These are phyloP conservation scores for Lichtheimia ramosa DNA, from an alignment of 371 early-diverging fungal species.

Conservation along the genomic window DNA sequence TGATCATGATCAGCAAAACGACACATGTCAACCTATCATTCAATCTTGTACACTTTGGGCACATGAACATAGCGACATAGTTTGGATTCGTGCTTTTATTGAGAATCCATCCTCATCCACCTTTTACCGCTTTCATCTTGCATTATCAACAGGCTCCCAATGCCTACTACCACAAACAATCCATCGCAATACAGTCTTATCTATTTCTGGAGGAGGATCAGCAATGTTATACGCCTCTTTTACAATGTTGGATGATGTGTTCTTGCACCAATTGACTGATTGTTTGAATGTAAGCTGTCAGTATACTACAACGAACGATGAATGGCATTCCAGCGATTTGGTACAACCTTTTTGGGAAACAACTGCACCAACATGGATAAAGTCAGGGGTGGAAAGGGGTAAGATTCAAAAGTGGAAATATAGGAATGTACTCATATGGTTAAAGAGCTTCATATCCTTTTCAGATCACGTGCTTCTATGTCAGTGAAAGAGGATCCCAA, in stretches of 20 bases:
- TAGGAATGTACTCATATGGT: too few species aligned
- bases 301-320: background rate
- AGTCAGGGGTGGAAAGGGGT: too few species aligned
- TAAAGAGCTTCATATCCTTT: background rate
- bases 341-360: too few species aligned
- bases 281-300: background rate
- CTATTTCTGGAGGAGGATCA: background rate
- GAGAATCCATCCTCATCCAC: background rate
- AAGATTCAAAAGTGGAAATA: too few species aligned
- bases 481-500: background rate
- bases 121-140: background rate
- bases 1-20: background rate
- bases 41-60: conserved; percentile 10
- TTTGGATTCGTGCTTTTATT: background rate
- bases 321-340: background rate
- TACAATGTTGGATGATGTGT: background rate
- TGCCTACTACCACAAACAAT: background rate
- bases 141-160: background rate
- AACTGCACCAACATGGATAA: too few species aligned
- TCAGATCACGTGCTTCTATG: background rate
- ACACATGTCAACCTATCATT: background rate
- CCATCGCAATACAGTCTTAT: background rate
- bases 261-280: background rate
- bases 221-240: conserved; percentile 9
- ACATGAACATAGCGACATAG: conserved; percentile 2